Evolutionary conservation across 2,329 filamentous ascomycete genomes (phyloP).

Genomic region (Neonectria faginata): DNA sequence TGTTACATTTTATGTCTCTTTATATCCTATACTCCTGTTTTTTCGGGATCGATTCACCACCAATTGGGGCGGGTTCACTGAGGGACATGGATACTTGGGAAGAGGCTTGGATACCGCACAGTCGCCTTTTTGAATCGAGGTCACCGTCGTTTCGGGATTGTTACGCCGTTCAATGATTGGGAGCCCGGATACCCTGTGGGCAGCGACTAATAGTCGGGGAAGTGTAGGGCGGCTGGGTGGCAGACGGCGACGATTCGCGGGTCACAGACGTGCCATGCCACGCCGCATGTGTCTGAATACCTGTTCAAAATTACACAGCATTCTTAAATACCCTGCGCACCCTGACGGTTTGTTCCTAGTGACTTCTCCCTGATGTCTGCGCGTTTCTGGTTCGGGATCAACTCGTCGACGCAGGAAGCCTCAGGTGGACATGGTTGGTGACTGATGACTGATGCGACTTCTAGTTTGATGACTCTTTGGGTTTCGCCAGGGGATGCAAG

Average conservation of each 20-base stretch:
- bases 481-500: not conserved
- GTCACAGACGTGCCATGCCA: constrained; percentile 32
- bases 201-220: constrained; percentile 44
- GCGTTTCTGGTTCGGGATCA: not conserved
- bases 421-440: not conserved
- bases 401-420: not conserved
- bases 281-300: constrained; percentile 35
- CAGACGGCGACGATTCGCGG: constrained; percentile 33
- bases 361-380: not conserved
- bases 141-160: constrained; percentile 39
- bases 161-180: constrained; percentile 45
- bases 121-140: constrained; percentile 27
- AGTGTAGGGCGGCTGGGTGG: constrained; percentile 28
- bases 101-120: constrained; percentile 41
- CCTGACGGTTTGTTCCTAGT: not conserved
- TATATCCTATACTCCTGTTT: constrained; percentile 22
- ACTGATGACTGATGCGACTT: constrained; percentile 1
- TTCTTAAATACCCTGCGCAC: constrained; percentile 2
- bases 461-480: not conserved
- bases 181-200: constrained; percentile 45
- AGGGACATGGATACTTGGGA: constrained; percentile 32
- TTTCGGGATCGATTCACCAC: constrained; percentile 32
- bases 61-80: constrained; percentile 30
- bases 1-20: constrained; percentile 29
- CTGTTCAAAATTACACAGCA: constrained; percentile 32